These are phyloP conservation scores for Leccinum pachyderme DNA, from an alignment of 1,284 basidiomycete species.

Conservation along the genomic window DNA sequence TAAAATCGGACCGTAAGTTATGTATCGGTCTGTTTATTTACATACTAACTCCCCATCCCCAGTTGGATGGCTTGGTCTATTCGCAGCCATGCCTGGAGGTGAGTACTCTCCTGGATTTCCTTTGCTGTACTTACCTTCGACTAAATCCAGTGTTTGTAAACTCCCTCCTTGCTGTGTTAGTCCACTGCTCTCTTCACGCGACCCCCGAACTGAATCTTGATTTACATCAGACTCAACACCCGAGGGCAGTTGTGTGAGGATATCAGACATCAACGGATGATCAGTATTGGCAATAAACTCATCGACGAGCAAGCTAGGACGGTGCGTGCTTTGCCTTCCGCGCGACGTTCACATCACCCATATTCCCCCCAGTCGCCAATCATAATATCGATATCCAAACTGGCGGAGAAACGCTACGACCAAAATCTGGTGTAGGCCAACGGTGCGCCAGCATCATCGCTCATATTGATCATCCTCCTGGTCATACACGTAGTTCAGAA, in stretches of 20 bases:
- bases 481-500: background rate
- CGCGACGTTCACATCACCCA: background rate
- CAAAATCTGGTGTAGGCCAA: slow-evolving; percentile 7
- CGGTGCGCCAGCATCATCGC: background rate
- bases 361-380: slow-evolving; percentile 17
- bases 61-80: slow-evolving; percentile 21
- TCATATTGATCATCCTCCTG: background rate
- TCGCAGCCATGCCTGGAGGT: slow-evolving; percentile 22
- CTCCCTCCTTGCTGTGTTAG: slow-evolving; percentile 19
- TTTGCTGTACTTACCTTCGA: background rate
- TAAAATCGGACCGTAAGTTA: slow-evolving; percentile 14
- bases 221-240: slow-evolving; percentile 11
- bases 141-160: slow-evolving; percentile 20
- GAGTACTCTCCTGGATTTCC: background rate
- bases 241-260: slow-evolving; percentile 12
- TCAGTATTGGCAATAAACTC: slow-evolving; percentile 6
- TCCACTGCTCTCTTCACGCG: background rate
- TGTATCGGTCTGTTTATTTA: background rate
- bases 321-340: slow-evolving; percentile 2
- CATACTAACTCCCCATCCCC: background rate
- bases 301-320: slow-evolving; percentile 7
- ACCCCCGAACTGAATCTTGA: slow-evolving; percentile 2
- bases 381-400: slow-evolving; percentile 18
- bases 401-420: slow-evolving; percentile 12
- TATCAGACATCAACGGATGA: slow-evolving; percentile 14